Percentiles rank a stretch among this genome's conserved stretches.
Evolutionary conservation across 345 rosid genomes (phyloP).

Genomic region (Geranium rotundifolium): DNA sequence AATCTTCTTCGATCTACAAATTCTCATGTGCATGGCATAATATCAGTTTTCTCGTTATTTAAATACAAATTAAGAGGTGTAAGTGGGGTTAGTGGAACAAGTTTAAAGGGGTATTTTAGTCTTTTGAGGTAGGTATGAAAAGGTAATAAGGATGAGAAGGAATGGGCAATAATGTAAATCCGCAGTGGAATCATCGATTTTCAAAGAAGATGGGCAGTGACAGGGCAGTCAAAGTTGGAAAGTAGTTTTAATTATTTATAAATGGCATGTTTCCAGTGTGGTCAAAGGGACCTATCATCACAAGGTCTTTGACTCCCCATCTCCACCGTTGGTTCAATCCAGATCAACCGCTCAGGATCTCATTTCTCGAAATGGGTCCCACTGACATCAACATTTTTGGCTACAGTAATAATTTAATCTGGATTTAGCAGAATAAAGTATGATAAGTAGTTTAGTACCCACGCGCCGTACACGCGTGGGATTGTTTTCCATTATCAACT

Average conservation of each 20-base stretch:
- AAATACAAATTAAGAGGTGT: not conserved
- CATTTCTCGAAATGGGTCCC: conserved; percentile 1
- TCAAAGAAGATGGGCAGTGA: conserved; percentile 51
- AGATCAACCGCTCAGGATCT: conserved; percentile 2
- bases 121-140: no score
- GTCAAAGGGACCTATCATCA: conserved; percentile 18
- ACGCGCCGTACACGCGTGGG: conserved; percentile 13
- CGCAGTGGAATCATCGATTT: conserved; percentile 15
- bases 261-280: conserved; percentile 32
- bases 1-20: no score
- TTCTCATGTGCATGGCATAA: no score
- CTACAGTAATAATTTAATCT: not conserved
- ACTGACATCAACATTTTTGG: conserved; percentile 10
- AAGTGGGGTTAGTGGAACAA: not conserved
- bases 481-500: not conserved
- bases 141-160: not conserved
- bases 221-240: conserved; percentile 62
- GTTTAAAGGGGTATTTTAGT: not conserved
- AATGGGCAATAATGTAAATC: conserved; percentile 25
- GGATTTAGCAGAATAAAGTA: no score
- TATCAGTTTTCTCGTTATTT: no score
- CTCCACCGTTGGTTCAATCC: conserved; percentile 2
- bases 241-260: conserved; percentile 5
- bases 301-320: conserved; percentile 9
- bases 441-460: not conserved